Evolutionary conservation across 1,284 basidiomycete species (phyloP).

Genomic region (Trametes sp.): DNA sequence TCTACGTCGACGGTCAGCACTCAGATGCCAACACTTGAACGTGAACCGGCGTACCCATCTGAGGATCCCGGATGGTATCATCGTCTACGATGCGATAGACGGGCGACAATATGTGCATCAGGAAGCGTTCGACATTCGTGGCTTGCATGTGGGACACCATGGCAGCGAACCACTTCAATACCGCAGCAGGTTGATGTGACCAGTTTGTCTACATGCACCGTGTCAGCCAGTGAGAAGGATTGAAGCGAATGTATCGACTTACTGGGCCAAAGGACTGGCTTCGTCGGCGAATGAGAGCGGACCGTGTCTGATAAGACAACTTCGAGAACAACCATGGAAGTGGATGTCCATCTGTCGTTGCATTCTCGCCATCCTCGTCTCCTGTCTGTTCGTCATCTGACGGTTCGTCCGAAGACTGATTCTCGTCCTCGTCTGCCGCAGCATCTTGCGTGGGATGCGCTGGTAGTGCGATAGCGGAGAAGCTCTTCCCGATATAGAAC

Average conservation of each 20-base stretch:
- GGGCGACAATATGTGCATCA: slow-evolving; percentile 88
- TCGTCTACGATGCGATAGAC: slow-evolving; percentile 90
- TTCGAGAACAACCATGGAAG: slow-evolving; percentile 95
- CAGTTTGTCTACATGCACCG: slow-evolving; percentile 59
- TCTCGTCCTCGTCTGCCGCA: slow-evolving; percentile 33
- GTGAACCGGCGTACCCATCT: slow-evolving; percentile 70
- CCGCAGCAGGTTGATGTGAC: slow-evolving; percentile 81
- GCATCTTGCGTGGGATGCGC: slow-evolving; percentile 34
- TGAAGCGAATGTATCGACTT: slow-evolving; percentile 35
- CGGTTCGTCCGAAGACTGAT: slow-evolving; percentile 27
- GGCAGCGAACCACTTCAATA: slow-evolving; percentile 94
- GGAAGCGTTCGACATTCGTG: slow-evolving; percentile 66
- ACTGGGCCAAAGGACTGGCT: slow-evolving; percentile 60
- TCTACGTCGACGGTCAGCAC: slow-evolving; percentile 55
- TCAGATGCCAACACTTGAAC: too few relatives aligned
- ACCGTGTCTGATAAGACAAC: slow-evolving; percentile 87
- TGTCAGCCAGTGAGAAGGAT: not conserved
- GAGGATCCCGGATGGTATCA: slow-evolving; percentile 77
- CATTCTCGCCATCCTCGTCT: slow-evolving; percentile 44
- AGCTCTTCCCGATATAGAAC: slow-evolving; percentile 90
- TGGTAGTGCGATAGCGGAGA: slow-evolving; percentile 55
- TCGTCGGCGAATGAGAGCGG: slow-evolving; percentile 72
- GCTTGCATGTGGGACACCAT: slow-evolving; percentile 79
- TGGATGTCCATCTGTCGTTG: slow-evolving; percentile 55
- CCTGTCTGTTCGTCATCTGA: slow-evolving; percentile 45